Percentiles rank a stretch among this genome's conserved stretches.
phyloP scores from a whole-genome alignment of 805 yeast species.

The Saturnispora ahearnii region DNA sequence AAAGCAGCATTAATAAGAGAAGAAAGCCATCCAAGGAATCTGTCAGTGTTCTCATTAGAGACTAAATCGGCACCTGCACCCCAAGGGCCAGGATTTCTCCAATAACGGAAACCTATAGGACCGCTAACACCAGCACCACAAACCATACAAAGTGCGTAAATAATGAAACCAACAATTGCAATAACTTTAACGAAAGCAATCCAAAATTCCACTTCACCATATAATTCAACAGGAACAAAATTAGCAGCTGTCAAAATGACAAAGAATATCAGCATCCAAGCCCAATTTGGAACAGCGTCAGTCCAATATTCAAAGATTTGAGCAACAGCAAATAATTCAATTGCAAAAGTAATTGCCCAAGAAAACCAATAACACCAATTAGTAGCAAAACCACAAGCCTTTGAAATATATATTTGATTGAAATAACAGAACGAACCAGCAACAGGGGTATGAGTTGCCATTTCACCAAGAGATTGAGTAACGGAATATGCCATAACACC shows the following conservation, averaged over 20 bases:
- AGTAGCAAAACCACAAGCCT: slow-evolving; percentile 64
- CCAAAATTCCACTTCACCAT: slow-evolving; percentile 76
- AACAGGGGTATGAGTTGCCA: slow-evolving; percentile 72
- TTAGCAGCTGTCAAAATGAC: slow-evolving; percentile 45
- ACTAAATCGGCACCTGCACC: slow-evolving; percentile 48
- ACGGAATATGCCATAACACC: slow-evolving; percentile 57
- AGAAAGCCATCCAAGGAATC: slow-evolving; percentile 61
- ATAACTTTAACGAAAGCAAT: slow-evolving; percentile 56
- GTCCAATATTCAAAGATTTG: slow-evolving; percentile 63
- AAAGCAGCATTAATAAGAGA: slow-evolving; percentile 69
- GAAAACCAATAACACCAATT: slow-evolving; percentile 73
- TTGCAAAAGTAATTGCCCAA: slow-evolving; percentile 70
- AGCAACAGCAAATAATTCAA: slow-evolving; percentile 65
- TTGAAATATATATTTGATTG: slow-evolving; percentile 57
- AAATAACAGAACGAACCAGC: slow-evolving; percentile 63
- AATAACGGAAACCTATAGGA: slow-evolving; percentile 69
- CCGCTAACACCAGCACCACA: slow-evolving; percentile 65
- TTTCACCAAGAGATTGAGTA: slow-evolving; percentile 67
- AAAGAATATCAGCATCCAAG: slow-evolving; percentile 64
- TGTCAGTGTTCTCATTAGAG: slow-evolving; percentile 38
- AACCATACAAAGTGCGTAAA: slow-evolving; percentile 61
- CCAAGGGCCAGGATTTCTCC: slow-evolving; percentile 76
- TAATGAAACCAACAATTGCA: slow-evolving; percentile 62
- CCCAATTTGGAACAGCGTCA: slow-evolving; percentile 56
- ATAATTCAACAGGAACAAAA: slow-evolving; percentile 57